A percentile compares a stretch with the other conserved stretches of the same genome.
Evolutionary conservation across 345 rosid species (phyloP).

Genomic region (Carallia pectinifolia): DNA sequence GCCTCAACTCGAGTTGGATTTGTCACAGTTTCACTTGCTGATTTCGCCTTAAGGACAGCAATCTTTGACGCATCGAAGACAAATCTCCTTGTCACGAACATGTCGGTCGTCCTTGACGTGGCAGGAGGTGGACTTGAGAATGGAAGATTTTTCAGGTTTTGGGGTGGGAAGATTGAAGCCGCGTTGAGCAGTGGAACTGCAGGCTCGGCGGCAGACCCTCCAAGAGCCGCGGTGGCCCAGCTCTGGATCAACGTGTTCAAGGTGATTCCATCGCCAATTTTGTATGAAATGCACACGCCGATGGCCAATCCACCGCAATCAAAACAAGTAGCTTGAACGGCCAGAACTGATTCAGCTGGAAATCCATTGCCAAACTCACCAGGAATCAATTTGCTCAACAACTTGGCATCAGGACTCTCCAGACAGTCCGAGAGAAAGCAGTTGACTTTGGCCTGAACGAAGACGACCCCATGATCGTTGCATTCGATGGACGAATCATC

Average conservation of each 20-base stretch:
- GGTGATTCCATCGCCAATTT: slow-evolving; percentile 10
- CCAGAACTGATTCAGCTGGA: neutral
- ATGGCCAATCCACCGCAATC: slow-evolving; percentile 20
- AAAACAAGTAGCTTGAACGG: slow-evolving; percentile 14
- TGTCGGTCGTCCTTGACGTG: neutral
- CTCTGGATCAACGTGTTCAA: neutral
- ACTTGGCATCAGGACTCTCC: slow-evolving; percentile 17
- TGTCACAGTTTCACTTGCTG: slow-evolving; percentile 4
- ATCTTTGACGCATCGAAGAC: slow-evolving; percentile 13
- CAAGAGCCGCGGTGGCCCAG: slow-evolving; percentile 14
- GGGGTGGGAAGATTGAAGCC: slow-evolving; percentile 6
- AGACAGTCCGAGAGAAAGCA: slow-evolving; percentile 30
- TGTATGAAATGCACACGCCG: slow-evolving; percentile 15
- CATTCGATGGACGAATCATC: slow-evolving; percentile 25
- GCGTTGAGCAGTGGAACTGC: neutral
- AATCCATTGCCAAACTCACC: slow-evolving; percentile 10
- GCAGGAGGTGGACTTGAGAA: neutral
- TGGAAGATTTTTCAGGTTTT: neutral
- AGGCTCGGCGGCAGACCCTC: neutral
- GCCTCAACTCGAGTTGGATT: slow-evolving; percentile 25
- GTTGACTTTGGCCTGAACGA: slow-evolving; percentile 34
- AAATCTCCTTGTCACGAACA: slow-evolving; percentile 9
- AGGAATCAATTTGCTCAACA: slow-evolving; percentile 32
- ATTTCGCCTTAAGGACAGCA: slow-evolving; percentile 14
- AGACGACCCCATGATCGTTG: slow-evolving; percentile 39